A percentile compares a stretch with the other conserved stretches of the same genome.
Evolutionary conservation across 1,284 basidiomycete genomes (phyloP).

Genomic region (Thelephora terrestris): DNA sequence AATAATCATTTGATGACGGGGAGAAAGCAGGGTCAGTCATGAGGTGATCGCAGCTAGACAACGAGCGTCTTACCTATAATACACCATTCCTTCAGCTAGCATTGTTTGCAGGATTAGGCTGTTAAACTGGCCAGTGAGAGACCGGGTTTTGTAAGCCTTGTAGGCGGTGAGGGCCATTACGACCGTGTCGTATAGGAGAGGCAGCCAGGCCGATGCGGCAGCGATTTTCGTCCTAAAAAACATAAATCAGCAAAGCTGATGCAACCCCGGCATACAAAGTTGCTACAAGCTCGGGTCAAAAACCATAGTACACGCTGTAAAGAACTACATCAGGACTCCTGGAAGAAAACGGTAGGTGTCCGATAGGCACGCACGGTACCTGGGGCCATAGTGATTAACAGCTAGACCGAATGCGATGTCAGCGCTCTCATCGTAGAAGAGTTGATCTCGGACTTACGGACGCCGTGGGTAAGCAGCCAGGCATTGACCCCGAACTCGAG

Average conservation of each 20-base stretch:
- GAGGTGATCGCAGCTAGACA: background rate
- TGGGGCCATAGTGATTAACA: conserved; percentile 17
- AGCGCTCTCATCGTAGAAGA: too few relatives aligned
- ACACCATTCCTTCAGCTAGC: conserved; percentile 44
- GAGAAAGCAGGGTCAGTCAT: background rate
- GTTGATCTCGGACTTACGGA: conserved; percentile 21
- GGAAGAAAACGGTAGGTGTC: background rate
- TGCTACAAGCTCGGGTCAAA: conserved; percentile 30
- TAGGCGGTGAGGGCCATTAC: conserved; percentile 38
- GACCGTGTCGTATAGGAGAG: conserved; percentile 43
- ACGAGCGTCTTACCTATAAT: conserved; percentile 33
- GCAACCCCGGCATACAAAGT: background rate
- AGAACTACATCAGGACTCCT: conserved; percentile 1
- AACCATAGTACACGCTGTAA: conserved; percentile 44
- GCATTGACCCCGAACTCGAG: conserved; percentile 34
- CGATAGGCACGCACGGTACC: conserved; percentile 16
- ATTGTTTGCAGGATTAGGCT: conserved; percentile 26
- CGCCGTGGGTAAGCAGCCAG: conserved; percentile 33
- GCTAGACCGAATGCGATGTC: conserved; percentile 5
- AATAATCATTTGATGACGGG: background rate
- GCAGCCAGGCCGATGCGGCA: conserved; percentile 44
- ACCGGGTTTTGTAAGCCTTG: conserved; percentile 28
- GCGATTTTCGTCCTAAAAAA: conserved; percentile 18
- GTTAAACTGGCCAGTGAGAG: background rate
- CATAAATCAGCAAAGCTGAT: background rate